A percentile compares a stretch with the other conserved stretches of the same genome.
phyloP scores from a whole-genome alignment of 345 rosid species.

The Brassica rapa region DNA sequence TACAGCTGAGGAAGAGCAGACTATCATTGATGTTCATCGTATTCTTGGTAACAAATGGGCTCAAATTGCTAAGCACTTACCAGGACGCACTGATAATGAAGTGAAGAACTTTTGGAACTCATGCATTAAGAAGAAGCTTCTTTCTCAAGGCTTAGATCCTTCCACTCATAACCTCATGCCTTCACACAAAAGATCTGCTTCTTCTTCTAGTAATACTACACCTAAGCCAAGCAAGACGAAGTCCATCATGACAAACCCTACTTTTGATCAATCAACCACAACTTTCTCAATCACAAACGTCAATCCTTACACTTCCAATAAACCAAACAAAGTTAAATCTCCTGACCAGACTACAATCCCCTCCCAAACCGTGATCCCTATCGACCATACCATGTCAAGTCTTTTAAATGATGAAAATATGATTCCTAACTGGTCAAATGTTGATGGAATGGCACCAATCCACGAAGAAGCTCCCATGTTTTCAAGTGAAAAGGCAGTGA shows the following conservation, averaged over 20 bases:
- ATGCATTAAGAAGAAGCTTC: constrained; percentile 66
- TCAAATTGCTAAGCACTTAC: constrained; percentile 61
- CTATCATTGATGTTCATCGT: constrained; percentile 61
- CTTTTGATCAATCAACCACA: constrained; percentile 23
- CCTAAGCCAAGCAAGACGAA: constrained; percentile 24
- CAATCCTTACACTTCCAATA: constrained; percentile 26
- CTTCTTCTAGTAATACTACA: background rate
- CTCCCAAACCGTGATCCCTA: constrained; percentile 15
- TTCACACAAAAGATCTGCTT: constrained; percentile 38
- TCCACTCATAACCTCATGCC: constrained; percentile 53
- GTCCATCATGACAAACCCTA: constrained; percentile 30
- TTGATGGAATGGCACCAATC: constrained; percentile 27
- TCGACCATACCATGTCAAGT: constrained; percentile 28
- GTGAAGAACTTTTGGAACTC: constrained; percentile 85
- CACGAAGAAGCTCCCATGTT: constrained; percentile 34
- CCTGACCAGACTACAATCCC: constrained; percentile 19
- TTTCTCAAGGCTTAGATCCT: constrained; percentile 62
- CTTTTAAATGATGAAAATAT: constrained; percentile 30
- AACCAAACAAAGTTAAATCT: constrained; percentile 35
- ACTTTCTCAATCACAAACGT: constrained; percentile 37
- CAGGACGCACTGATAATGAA: constrained; percentile 79
- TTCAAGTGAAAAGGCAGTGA: constrained; percentile 15
- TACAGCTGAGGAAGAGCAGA: constrained; percentile 55
- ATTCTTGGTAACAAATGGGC: constrained; percentile 63
- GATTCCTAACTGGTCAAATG: constrained; percentile 34